Evolutionary conservation across 768 basidiomycete genomes (phyloP).

Genomic region (Naganishia kalamii): DNA sequence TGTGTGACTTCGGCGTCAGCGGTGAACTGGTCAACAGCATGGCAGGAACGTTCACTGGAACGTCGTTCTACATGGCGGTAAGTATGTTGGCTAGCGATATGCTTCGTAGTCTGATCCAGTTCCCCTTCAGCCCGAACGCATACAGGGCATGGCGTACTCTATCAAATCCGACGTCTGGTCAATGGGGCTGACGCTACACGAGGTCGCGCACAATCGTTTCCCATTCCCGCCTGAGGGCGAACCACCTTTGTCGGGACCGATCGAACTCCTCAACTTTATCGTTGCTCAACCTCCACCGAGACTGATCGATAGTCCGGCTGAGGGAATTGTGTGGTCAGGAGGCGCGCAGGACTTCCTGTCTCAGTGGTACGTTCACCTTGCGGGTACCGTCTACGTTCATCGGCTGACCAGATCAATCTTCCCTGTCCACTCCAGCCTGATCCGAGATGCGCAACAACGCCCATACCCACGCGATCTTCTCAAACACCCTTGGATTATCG

Average conservation of each 20-base stretch:
- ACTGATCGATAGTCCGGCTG: conserved; percentile 39
- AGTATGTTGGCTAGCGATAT: conserved; percentile 21
- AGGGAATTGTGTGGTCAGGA: conserved; percentile 57
- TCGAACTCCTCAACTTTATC: conserved; percentile 88
- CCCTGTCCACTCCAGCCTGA: conserved; percentile 54
- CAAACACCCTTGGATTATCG: conserved; percentile 72
- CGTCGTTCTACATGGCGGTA: conserved; percentile 49
- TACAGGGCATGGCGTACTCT: conserved; percentile 44
- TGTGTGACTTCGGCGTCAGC: conserved; percentile 49
- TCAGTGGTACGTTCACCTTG: conserved; percentile 58
- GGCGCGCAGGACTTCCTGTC: conserved; percentile 89
- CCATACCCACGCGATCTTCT: conserved; percentile 79
- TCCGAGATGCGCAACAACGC: conserved; percentile 60
- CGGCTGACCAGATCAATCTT: neutral
- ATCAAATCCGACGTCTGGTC: conserved; percentile 49
- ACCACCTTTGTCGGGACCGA: conserved; percentile 72
- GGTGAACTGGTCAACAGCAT: conserved; percentile 46
- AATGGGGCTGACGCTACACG: conserved; percentile 46
- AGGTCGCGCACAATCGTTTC: conserved; percentile 47
- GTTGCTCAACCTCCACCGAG: conserved; percentile 50
- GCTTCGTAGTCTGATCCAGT: neutral
- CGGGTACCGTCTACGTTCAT: no score
- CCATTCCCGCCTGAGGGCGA: conserved; percentile 48
- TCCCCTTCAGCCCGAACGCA: conserved; percentile 43
- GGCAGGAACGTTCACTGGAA: conserved; percentile 48